These are phyloP conservation scores for Paxillus involutus DNA, from an alignment of 768 basidiomycete genomes.

Conservation along the genomic window DNA sequence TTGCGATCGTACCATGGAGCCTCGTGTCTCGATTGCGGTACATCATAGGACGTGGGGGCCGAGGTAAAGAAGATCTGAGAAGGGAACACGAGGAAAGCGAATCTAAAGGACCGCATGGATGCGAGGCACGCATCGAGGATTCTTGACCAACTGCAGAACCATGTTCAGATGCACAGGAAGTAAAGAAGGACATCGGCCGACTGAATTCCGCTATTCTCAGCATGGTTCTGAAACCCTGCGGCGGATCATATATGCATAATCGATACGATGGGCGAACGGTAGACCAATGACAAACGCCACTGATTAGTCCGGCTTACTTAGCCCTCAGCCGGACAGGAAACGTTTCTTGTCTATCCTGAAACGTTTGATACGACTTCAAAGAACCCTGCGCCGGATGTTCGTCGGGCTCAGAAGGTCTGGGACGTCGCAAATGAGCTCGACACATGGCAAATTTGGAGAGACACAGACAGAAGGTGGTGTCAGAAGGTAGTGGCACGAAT, in stretches of 20 bases:
- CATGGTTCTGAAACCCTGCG: conserved; percentile 17
- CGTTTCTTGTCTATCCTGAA: conserved; percentile 1
- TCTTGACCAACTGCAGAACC: conserved; percentile 6
- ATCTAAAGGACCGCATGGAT: conserved; percentile 29
- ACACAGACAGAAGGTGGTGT: background rate
- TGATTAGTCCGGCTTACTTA: conserved; percentile 7
- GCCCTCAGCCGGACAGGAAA: conserved; percentile 21
- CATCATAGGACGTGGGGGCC: conserved; percentile 19
- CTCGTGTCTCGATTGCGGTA: background rate
- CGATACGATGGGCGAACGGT: conserved; percentile 6
- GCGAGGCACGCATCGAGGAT: conserved; percentile 19
- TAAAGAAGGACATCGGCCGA: conserved; percentile 12
- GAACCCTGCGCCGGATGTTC: conserved; percentile 6
- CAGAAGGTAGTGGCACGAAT: conserved; percentile 3
- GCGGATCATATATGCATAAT: conserved; percentile 13
- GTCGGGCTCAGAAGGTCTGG: conserved; percentile 17
- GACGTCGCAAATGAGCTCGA: conserved; percentile 2
- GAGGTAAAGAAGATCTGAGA: conserved; percentile 26
- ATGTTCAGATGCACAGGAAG: conserved; percentile 7
- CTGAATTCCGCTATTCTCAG: conserved; percentile 15
- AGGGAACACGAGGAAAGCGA: conserved; percentile 18
- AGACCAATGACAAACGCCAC: background rate
- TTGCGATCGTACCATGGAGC: background rate
- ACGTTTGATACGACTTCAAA: conserved; percentile 10
- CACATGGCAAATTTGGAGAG: conserved; percentile 12